Base-by-base conservation (phyloP, 1,284 basidiomycete genomes). In the Cryptococcus sp. region DNA sequence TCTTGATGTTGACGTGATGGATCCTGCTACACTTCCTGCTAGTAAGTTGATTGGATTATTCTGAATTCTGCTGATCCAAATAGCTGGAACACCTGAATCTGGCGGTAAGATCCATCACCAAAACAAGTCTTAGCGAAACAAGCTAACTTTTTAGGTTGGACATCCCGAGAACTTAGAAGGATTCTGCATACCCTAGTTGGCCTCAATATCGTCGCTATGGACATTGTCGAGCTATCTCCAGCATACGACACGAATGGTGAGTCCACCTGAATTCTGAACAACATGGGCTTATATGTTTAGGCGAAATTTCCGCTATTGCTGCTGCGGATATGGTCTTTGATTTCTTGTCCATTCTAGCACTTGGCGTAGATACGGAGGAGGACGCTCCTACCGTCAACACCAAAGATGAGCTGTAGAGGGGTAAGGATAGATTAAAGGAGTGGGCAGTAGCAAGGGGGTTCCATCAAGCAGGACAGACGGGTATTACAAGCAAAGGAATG, bases 151-250 rank as follows among this genome's bases (percentile, higher is more conserved):
- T 31, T 23, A 50, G 72, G 78, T 23, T 79, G 76, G 76, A 76
- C 77, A 1, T 74, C 75, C 2, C 66, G 78, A 49, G 78, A 79
- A 58, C 65, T 77, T 14, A 65, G 74, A 49, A 59, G 70, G 44
- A 74, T 79, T 56, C 60, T 79, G 2, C 70, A 77, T 49, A 67
- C 70, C 1, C 64, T 79, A 0, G 61, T 64, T 4, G 74, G 74
- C 1, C 68, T 79, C 46, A 76, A 78, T 67, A 63, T 79, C 45
- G 78, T 74, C 53, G 72, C 57, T n/a, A 57, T 62, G 13, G 67
- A 74, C 53, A 66, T 73, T 31, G 74, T 74, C 52, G 72, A 74
- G 56, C 65, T 74, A 3, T 61, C 70, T 0, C 70, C 75, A 3
- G 71, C 72, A 3, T 77, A 76, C 58, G 75, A 77, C 59, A 69